Percentiles rank a stretch among this genome's conserved stretches.
Evolutionary conservation across 345 rosid genomes (phyloP).

Genomic region (Clausena lansium): DNA sequence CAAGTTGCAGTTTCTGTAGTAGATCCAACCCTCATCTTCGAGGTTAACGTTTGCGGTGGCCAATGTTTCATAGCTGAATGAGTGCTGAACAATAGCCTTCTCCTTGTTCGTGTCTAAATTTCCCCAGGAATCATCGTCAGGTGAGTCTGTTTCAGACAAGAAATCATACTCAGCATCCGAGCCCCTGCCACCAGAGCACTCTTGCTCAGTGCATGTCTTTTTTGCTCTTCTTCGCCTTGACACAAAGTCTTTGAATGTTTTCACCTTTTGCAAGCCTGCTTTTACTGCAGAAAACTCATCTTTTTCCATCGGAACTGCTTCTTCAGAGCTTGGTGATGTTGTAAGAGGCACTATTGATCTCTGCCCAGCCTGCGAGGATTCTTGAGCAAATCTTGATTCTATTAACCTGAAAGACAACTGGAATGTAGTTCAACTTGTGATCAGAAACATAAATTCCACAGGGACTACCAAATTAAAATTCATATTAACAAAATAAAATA

Average conservation of each 20-base stretch:
- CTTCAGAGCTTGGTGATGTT: constrained; percentile 25
- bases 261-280: constrained; percentile 48
- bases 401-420: constrained; percentile 48
- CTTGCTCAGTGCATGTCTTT: constrained; percentile 37
- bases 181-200: constrained; percentile 28
- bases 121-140: constrained; percentile 26
- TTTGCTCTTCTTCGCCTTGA: constrained; percentile 36
- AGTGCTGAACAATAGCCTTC: constrained; percentile 28
- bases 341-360: constrained; percentile 32
- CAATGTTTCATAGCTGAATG: constrained; percentile 51
- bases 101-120: constrained; percentile 30
- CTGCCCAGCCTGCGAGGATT: constrained; percentile 25
- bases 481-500: neutral
- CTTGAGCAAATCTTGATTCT: constrained; percentile 25
- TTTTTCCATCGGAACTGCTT: constrained; percentile 25
- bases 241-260: constrained; percentile 39
- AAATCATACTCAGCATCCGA: constrained; percentile 23
- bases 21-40: constrained; percentile 51
- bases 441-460: constrained; percentile 17
- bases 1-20: constrained; percentile 39
- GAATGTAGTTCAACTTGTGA: constrained; percentile 9
- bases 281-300: constrained; percentile 45
- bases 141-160: constrained; percentile 46
- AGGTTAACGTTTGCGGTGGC: constrained; percentile 43
- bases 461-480: neutral